Evolutionary conservation across 2,329 filamentous ascomycete genomes (phyloP), one percentile per base, ranked within the genome.

Genomic region (Ilyonectria robusta): DNA sequence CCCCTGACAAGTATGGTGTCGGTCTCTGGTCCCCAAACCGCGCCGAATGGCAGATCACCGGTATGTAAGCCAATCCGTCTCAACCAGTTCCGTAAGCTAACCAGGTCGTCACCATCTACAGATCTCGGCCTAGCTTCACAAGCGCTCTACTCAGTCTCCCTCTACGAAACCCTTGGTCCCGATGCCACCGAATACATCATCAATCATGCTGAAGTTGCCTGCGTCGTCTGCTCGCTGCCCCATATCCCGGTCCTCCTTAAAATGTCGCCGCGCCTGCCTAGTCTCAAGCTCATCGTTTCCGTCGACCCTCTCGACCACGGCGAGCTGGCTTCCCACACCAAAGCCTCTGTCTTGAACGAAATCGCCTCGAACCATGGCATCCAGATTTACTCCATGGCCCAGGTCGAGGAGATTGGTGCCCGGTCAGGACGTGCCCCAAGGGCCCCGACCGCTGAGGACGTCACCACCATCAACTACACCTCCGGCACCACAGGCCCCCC

Each of bases 161-260:
- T 99, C 57, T 99, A 99, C 84, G 96, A 98, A 81, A 98, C 95
- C 13, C 89, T 99, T 6, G 95, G 95, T 10, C 92, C 95, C 13
- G 94, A 97, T 72, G 90, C 95, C 2, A 95, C 93, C 64, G 94
- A 98, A 83, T 98, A 93, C 83, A 98, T 99, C 81, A 92, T 98
- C 84, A 97, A 97, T 81, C 95, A 98, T 80, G 90, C 94, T 61
- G 87, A 91, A 69, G 84, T 98, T 63, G 81, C 86, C 65, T 93
- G 91, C 76, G 89, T 98, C 44, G 90, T 92, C 69, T 91, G 93
- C 65, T 94, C 93, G 31, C 84, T 98, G 51, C 89, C 90, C 48
- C 95, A 97, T 77, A 91, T 98, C 59, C 91, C 94, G 2, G 89
- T 90, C 17, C 87, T 98, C 61, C 86, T 98, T 69, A 95, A 94